These are phyloP conservation scores for Daldinia sp. DNA, from an alignment of 2,329 filamentous ascomycete species.

Conservation along the genomic window DNA sequence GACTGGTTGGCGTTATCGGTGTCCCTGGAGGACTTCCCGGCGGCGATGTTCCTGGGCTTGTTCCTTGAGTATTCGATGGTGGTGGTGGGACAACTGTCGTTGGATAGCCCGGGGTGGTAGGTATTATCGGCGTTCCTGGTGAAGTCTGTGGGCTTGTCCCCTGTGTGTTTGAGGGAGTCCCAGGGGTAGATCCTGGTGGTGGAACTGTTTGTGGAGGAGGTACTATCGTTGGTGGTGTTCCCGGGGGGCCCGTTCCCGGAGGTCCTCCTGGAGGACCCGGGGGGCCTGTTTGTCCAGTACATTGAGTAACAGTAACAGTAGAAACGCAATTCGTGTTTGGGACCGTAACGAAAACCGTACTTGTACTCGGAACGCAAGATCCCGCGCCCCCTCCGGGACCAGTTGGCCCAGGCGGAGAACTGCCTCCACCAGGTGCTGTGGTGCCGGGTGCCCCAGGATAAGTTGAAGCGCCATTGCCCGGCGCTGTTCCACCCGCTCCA, in stretches of 20 bases:
- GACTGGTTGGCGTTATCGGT: too few species aligned
- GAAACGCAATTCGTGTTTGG: constrained; percentile 5
- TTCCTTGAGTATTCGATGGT: neutral
- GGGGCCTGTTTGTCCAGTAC: neutral
- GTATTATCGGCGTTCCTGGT: neutral
- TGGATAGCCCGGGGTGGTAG: neutral
- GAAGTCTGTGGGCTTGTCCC: neutral
- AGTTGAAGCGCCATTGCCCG: neutral
- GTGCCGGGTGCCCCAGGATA: neutral
- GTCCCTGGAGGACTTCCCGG: too few species aligned
- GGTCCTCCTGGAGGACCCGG: constrained; percentile 1
- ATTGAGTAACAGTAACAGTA: constrained; percentile 15
- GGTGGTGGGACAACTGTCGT: neutral
- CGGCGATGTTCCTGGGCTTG: neutral
- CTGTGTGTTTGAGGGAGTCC: neutral
- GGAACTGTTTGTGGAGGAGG: too few species aligned
- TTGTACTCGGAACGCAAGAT: constrained; percentile 5
- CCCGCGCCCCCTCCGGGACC: neutral
- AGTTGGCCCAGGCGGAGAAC: neutral
- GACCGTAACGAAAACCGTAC: constrained; percentile 11
- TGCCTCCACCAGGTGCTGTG: constrained; percentile 4
- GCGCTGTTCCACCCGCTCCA: neutral
- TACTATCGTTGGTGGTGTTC: neutral
- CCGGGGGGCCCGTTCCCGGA: neutral
- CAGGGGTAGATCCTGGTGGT: neutral